A percentile compares a stretch with the other conserved stretches of the same genome.
Evolutionary conservation across 148 eudicot genomes (phyloP).

Genomic region (Camellia sinensis): DNA sequence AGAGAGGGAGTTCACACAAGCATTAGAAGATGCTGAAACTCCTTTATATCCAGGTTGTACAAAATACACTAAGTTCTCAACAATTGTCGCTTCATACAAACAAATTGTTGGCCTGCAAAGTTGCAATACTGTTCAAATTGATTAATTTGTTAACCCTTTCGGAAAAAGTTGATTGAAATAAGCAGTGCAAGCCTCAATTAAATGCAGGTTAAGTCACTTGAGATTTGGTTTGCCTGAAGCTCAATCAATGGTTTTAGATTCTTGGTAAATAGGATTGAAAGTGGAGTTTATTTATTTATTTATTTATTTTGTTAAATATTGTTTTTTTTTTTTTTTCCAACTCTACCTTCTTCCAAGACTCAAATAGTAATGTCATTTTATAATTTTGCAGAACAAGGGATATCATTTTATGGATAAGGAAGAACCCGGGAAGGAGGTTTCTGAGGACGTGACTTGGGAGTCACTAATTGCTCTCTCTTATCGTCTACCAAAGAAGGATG

Average conservation of each 20-base stretch:
- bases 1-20: too few species aligned
- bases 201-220: neutral
- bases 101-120: constrained; percentile 5
- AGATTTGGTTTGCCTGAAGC: neutral
- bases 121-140: neutral
- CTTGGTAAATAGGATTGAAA: neutral
- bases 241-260: neutral
- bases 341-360: neutral
- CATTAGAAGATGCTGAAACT: too few species aligned
- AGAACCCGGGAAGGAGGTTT: constrained; percentile 18
- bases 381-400: constrained; percentile 12
- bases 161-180: neutral
- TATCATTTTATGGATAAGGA: constrained; percentile 41
- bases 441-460: constrained; percentile 42
- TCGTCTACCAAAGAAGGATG: constrained; percentile 25
- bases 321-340: neutral
- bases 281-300: neutral
- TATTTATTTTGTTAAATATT: too few species aligned
- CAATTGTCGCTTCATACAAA: too few species aligned
- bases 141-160: neutral
- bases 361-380: neutral
- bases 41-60: too few species aligned
- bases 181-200: neutral
- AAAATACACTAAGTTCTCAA: too few species aligned
- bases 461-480: constrained; percentile 47